Base-by-base conservation (phyloP, 805 yeast species). In the Candida hungchunana region DNA sequence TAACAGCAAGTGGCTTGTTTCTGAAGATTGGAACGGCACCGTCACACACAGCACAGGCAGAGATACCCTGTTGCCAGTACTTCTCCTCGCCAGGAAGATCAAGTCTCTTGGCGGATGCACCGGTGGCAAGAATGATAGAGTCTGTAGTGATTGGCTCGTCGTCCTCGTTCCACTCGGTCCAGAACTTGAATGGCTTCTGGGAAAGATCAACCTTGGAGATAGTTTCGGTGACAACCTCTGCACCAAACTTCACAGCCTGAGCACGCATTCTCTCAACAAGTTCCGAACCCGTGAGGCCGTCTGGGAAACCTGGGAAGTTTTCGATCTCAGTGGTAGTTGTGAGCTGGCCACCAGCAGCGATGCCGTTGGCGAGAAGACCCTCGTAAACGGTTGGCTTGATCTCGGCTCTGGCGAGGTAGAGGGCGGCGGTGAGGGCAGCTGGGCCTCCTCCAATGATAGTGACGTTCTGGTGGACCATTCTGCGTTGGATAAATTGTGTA, bases 41-140 rank as follows among this genome's bases (percentile, higher is more conserved):
- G 62, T 93, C 99, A 69, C 99, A 93, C 44, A 93, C 98, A 26
- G 99, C 99, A 73, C 99, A 93, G 13, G 99, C 99, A 51, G 96
- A 85, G 50, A 93, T 93, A 64, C 99, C 99, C 62, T 82, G 83
- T 72, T 93, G 99, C 99, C 99, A 93, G 77, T 93, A 93, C 23
- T 75, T 74, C 50, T 93, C 97, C 70, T 93, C 98, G 54, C 99
- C 99, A 41, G 97, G 96, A 44, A 93, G 70, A 59, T 75, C 66
- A 67, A 93, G 74, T 71, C 98, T 85, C 74, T 82, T 87, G 41
- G 99, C 99, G 26, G 95, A 82, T 16, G 99, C 99, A 59, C 99
- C 99, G 31, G 99, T 93, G 48, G 98, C 96, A 45, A 93, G 64
- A 50, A 93, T 79, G 35, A 93, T 78, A 22, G 97, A 84, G 56